Evolutionary conservation across 2,329 filamentous ascomycete species (phyloP), one percentile per base, ranked within the genome.

Genomic region (Sarocladium strictum): DNA sequence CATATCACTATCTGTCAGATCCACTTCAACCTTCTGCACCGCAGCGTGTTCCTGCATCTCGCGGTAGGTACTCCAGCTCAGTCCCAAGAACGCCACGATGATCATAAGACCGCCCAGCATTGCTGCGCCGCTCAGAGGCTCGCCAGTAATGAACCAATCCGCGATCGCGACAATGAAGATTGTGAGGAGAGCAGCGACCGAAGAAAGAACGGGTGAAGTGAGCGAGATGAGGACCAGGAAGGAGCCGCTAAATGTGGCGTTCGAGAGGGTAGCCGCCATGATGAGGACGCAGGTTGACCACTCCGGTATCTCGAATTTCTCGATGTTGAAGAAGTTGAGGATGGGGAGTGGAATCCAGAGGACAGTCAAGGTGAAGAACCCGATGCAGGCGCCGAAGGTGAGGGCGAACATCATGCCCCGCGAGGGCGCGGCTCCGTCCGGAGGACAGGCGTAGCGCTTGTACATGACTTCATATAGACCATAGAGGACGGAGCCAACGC

Each of bases 401-500:
- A 96, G 97, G 63, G 94, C 92, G 63, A 99, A 97, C 57, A 97
- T 85, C 78, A 96, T 94, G 62, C 91, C 92, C n/a, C 92, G 84
- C n/a, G 81, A 84, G 0, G 94, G 83, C 41, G 83, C 86, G 54
- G 86, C 89, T 51, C 91, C 92, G 61, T 97, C 92, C 0, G 94
- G 94, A 11, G 94, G 94, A 67, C 94, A 99, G 14, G 93, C 93
- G 57, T 86, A 85, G 57, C 86, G 85, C 77, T 99, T 99, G 75
- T 99, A 99, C 37, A 99, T 71, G 5, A 99, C 94, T 70, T 99
- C 94, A 71, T 99, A 99, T 49, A 99, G 85, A 1, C 94, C 94
- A 69, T 99, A 99, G 17, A 99, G 79, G 6, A 99, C 85, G 60
- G 88, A 94, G 10, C 94, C 94, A 23, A 90, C 72, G 33, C 93